Evolutionary conservation across 352 stramenopile genomes (phyloP), one percentile per base, ranked within the genome.

Genomic region (Phytophthora europaea): DNA sequence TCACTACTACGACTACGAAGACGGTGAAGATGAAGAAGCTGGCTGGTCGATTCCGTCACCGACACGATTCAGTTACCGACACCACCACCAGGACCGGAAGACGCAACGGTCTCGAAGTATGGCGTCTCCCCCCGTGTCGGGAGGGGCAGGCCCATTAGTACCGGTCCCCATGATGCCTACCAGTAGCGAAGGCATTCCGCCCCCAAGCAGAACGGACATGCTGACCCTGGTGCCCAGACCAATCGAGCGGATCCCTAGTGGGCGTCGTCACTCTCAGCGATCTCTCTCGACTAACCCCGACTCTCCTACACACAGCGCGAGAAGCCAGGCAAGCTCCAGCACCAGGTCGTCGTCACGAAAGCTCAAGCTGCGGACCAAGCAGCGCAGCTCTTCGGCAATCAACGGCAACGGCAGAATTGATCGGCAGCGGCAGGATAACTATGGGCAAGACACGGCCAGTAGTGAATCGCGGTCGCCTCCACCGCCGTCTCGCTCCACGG

Each of bases 41-140:
- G 62, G 66, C 2, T 76, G 75, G 70, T 75, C 70, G 4, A 72
- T 79, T 18, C 66, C 75, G 56, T 71, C 65, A 18, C 69, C 63
- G 22, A 54, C 36, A 53, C 62, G 43, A 7, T 54, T 72, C 45
- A 55, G 23, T 34, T 50, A 50, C 18, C 43, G 48, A 16, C 59
- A 65, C 12, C 40, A n/a, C 12, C 40, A n/a, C 6, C 50, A 62
- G 8, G 38, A 73, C 16, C 60, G 38, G 16, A 78, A 61, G n/a
- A 59, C 43, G 23, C 58, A 61, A n/a, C 64, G 61, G n/a, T 70
- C 65, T 53, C 63, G 48, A 16, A 65, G 47, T 28, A n/a, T 64
- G 45, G n/a, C 47, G 2, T 70, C 66, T 45, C 57, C 61, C 51
- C 65, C 66, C 40, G 20, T 72, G 33, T 78, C 70, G 6, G 70